phyloP scores from a whole-genome alignment of 306 rosid species.

The Cicer bijugum region DNA sequence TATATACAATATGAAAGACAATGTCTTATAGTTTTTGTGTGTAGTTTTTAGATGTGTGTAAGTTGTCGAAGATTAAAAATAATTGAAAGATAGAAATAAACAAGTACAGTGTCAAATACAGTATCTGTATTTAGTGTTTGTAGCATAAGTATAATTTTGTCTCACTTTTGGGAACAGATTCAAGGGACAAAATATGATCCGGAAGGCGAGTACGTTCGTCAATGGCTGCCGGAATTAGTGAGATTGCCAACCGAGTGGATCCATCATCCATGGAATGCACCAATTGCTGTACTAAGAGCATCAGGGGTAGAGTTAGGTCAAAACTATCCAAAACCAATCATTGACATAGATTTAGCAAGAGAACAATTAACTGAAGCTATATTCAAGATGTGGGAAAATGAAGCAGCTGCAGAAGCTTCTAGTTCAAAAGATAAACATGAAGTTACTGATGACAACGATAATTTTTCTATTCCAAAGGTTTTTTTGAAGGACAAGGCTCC shows the following conservation, averaged over 20 bases:
- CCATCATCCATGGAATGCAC: conserved; percentile 97
- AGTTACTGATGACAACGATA: conserved; percentile 31
- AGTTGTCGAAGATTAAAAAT: no score
- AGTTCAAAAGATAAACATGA: conserved; percentile 43
- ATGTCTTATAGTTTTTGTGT: no score
- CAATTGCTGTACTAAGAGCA: conserved; percentile 65
- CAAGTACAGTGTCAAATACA: background rate
- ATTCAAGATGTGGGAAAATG: conserved; percentile 81
- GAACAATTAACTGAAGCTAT: conserved; percentile 65
- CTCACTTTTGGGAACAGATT: conserved; percentile 54
- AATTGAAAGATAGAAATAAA: no score
- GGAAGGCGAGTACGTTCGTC: conserved; percentile 84
- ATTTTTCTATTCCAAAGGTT: conserved; percentile 32
- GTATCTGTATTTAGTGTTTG: background rate
- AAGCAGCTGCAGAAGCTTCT: conserved; percentile 55
- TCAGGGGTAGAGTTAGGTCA: conserved; percentile 84
- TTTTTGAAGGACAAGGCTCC: conserved; percentile 37
- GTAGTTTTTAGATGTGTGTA: no score
- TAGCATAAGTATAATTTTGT: conserved; percentile 15
- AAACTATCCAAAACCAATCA: conserved; percentile 79
- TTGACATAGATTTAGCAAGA: conserved; percentile 71
- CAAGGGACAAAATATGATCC: conserved; percentile 84
- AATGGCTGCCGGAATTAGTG: conserved; percentile 87
- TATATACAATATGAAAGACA: no score
- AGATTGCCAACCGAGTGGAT: conserved; percentile 95